A percentile compares a stretch with the other conserved stretches of the same genome.
Conservation (phyloP, 805 yeast species). For the Sugiyamaella floridensis region DNA sequence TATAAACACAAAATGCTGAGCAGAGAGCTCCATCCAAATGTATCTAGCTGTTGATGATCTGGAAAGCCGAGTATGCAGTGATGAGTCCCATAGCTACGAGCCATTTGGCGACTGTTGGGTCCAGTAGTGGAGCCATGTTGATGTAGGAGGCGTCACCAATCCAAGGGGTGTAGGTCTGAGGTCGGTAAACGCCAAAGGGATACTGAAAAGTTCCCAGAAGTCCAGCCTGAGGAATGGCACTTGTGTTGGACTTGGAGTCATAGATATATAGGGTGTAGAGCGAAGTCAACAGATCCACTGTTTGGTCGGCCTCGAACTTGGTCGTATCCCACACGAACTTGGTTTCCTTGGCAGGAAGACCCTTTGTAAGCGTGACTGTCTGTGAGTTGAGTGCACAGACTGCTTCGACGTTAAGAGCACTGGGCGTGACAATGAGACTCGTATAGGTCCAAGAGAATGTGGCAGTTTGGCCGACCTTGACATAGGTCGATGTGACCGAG, state of each 20-base stretch:
- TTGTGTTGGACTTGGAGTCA: constrained; percentile 27
- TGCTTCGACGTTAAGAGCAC: constrained; percentile 33
- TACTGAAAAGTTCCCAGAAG: constrained; percentile 27
- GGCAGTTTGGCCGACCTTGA: constrained; percentile 33
- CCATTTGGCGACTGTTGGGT: constrained; percentile 15
- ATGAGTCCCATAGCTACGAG: constrained; percentile 15
- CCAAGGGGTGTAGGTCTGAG: constrained; percentile 33
- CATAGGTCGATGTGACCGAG: constrained; percentile 29
- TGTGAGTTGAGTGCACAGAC: constrained; percentile 32
- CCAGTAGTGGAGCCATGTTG: constrained; percentile 13
- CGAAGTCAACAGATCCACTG: constrained; percentile 28
- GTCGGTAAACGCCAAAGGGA: constrained; percentile 33
- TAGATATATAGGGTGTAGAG: constrained; percentile 33
- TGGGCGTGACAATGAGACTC: constrained; percentile 30
- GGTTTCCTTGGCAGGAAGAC: constrained; percentile 26
- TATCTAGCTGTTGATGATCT: constrained; percentile 7
- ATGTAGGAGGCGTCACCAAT: constrained; percentile 17
- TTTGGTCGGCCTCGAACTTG: constrained; percentile 23
- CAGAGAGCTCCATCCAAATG: background rate
- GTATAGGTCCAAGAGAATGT: constrained; percentile 38
- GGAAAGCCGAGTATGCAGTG: constrained; percentile 13
- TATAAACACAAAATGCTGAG: background rate
- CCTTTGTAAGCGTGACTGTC: constrained; percentile 33
- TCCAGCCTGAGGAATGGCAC: constrained; percentile 32
- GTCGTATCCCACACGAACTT: constrained; percentile 34